phyloP scores from a whole-genome alignment of 1,284 basidiomycete genomes.

The Boletus subluridellus region DNA sequence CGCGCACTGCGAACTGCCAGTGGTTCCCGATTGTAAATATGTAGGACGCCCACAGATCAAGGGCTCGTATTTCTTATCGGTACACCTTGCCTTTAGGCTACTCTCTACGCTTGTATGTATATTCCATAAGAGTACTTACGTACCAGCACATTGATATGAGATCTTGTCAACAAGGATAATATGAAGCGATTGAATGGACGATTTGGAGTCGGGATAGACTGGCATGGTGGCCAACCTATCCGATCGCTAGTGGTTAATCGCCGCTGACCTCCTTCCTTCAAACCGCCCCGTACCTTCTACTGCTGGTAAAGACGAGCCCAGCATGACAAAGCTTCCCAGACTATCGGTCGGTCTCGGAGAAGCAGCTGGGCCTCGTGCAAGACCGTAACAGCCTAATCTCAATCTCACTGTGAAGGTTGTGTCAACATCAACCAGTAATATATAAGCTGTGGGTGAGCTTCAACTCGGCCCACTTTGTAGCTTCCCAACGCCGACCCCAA shows the following conservation, averaged over 20 bases:
- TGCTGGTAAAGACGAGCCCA: not conserved
- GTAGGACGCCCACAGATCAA: not conserved
- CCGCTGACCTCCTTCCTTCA: no score
- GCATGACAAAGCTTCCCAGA: conserved; percentile 12
- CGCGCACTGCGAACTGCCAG: no score
- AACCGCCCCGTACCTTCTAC: not conserved
- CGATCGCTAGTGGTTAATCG: not conserved
- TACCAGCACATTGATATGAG: not conserved
- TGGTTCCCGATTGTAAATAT: no score
- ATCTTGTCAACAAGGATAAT: not conserved
- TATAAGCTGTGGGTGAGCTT: conserved; percentile 1
- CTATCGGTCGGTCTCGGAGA: conserved; percentile 10
- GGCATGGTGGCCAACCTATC: not conserved
- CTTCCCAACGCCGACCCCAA: conserved; percentile 7
- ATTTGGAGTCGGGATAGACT: not conserved
- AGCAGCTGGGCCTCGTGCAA: not conserved
- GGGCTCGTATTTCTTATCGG: not conserved
- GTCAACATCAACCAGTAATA: conserved; percentile 9
- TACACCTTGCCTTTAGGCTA: not conserved
- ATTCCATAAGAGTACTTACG: not conserved
- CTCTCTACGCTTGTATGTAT: not conserved
- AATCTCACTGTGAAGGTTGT: not conserved
- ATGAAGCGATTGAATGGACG: not conserved
- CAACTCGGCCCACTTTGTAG: not conserved
- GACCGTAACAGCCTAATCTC: not conserved